A percentile compares a stretch with the other conserved stretches of the same genome.
Evolutionary conservation across 768 basidiomycete genomes (phyloP).

Genomic region (Hysterangium stoloniferum): DNA sequence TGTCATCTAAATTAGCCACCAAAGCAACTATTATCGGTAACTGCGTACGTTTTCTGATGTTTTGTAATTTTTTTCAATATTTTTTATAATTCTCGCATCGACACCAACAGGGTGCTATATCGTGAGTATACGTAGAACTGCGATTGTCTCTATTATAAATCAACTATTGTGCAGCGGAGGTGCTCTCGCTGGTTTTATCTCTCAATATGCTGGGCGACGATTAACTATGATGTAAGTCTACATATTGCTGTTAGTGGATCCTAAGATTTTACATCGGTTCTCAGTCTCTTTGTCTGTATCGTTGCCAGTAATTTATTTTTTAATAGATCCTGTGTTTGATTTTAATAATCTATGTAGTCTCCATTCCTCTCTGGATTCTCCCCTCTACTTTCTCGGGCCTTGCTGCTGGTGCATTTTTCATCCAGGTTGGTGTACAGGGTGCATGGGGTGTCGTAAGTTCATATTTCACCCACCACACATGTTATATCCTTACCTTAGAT

Average conservation of each 20-base stretch:
- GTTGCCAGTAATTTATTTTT: constrained; percentile 42
- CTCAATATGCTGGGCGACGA: constrained; percentile 77
- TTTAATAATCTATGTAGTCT: constrained; percentile 23
- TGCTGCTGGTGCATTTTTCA: constrained; percentile 76
- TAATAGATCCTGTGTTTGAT: not conserved
- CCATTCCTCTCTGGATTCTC: constrained; percentile 81
- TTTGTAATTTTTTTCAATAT: too few relatives aligned
- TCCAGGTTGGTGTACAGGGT: constrained; percentile 85
- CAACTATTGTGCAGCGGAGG: constrained; percentile 42
- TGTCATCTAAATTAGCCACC: constrained; percentile 50
- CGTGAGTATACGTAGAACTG: constrained; percentile 26
- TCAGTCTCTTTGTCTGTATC: constrained; percentile 46
- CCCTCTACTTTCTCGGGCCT: constrained; percentile 62
- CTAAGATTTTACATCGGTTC: constrained; percentile 11
- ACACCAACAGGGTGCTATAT: constrained; percentile 38
- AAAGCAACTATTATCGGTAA: constrained; percentile 79
- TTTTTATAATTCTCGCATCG: not conserved
- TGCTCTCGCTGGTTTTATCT: constrained; percentile 58
- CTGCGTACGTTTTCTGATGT: constrained; percentile 36
- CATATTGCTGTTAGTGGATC: too few relatives aligned
- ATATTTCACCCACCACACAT: too few relatives aligned
- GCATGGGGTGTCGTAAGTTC: constrained; percentile 77
- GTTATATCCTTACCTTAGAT: too few relatives aligned
- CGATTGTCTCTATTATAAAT: not conserved
- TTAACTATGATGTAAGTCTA: constrained; percentile 58